Evolutionary conservation across 345 rosid species (phyloP).

Genomic region (Turritis glabra): DNA sequence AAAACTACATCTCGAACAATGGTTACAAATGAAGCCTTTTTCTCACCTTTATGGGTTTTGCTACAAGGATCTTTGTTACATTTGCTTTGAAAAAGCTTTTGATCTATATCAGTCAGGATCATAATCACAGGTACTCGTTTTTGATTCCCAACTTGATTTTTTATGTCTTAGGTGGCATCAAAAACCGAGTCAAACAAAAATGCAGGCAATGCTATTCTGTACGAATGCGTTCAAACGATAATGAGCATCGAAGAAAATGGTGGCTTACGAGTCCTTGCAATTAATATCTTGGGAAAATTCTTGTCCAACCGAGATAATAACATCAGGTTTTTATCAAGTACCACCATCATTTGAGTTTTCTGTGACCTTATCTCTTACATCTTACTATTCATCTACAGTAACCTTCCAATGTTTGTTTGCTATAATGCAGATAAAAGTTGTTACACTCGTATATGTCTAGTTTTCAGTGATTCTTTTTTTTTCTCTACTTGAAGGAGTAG

Average conservation of each 20-base stretch:
- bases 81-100: not conserved
- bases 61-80: not conserved
- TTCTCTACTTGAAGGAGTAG: not conserved
- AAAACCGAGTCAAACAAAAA: slow-evolving; percentile 97
- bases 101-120: slow-evolving; percentile 8
- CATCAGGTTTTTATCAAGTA: slow-evolving; percentile 61
- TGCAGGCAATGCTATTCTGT: slow-evolving; percentile 96
- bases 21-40: slow-evolving; percentile 12
- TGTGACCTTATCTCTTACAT: slow-evolving; percentile 7
- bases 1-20: not conserved
- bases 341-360: not conserved
- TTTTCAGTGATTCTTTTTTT: not conserved
- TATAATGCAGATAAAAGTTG: not conserved
- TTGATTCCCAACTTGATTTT: slow-evolving; percentile 23
- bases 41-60: slow-evolving; percentile 6
- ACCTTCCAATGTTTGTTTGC: slow-evolving; percentile 11
- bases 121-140: slow-evolving; percentile 9
- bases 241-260: slow-evolving; percentile 97
- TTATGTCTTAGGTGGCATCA: slow-evolving; percentile 76
- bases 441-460: slow-evolving; percentile 10
- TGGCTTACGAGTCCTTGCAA: slow-evolving; percentile 97
- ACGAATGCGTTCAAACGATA: slow-evolving; percentile 93
- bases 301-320: slow-evolving; percentile 96
- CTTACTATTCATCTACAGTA: not conserved
- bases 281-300: slow-evolving; percentile 93